phyloP scores from a whole-genome alignment of 1,284 basidiomycete genomes.

The Rhodofomes roseus region DNA sequence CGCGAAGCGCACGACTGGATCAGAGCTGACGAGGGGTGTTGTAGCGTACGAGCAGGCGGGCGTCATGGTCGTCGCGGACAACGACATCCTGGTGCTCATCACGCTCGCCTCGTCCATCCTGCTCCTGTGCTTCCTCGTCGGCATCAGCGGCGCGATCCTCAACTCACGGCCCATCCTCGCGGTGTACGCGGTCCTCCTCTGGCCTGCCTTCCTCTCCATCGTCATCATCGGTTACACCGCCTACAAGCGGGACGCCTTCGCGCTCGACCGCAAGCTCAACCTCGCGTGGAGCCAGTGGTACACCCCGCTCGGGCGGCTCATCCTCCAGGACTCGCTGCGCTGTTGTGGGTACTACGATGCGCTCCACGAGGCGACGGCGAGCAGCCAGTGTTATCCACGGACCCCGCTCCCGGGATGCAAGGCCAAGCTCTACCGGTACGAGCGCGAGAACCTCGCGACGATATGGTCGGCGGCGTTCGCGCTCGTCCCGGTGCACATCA shows the following conservation, averaged over 20 bases:
- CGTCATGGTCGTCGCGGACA: constrained; percentile 51
- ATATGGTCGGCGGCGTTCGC: constrained; percentile 63
- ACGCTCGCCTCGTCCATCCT: constrained; percentile 57
- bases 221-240: constrained; percentile 67
- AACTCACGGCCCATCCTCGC: constrained; percentile 75
- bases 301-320: constrained; percentile 50
- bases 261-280: constrained; percentile 72
- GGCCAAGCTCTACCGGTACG: constrained; percentile 56
- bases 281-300: constrained; percentile 68
- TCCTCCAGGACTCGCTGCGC: constrained; percentile 63
- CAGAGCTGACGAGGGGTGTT: neutral
- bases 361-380: constrained; percentile 58
- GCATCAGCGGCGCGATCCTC: constrained; percentile 64
- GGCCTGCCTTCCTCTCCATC: constrained; percentile 62
- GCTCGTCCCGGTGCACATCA: constrained; percentile 61
- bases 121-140: constrained; percentile 61
- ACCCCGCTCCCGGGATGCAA: constrained; percentile 71
- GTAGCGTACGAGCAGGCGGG: constrained; percentile 49
- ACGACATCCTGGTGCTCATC: constrained; percentile 57
- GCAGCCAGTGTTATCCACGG: constrained; percentile 63
- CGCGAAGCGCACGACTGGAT: neutral
- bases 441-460: constrained; percentile 47
- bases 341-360: constrained; percentile 76
- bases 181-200: constrained; percentile 67
- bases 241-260: constrained; percentile 68